Evolutionary conservation across 2,329 filamentous ascomycete species (phyloP), one percentile per base, ranked within the genome.

Genomic region (Fusarium hostae): DNA sequence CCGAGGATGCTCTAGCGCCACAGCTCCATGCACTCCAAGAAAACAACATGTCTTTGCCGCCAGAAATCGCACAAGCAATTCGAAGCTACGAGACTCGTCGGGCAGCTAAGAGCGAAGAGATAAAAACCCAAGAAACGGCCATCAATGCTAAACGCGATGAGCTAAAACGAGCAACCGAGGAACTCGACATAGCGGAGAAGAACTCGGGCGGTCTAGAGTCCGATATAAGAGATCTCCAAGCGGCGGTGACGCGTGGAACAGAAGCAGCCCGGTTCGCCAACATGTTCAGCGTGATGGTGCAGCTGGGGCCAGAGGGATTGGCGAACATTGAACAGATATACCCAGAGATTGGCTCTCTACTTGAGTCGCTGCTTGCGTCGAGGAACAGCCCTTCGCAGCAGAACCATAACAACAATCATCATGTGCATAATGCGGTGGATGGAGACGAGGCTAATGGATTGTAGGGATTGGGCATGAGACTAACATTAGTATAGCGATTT

Each of bases 261-360:
- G 75, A 77, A 60, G 75, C 75, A 51, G 63, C 71, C 28, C 61
- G 75, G 37, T 63, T 76, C 50, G 72, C 75, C 47, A 66, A 70
- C 60, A 76, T 77, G 74, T 76, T 77, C 54, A 66, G 75, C 60
- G 67, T 75, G 7, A 69, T 77, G 64, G 75, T 77, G 51, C 75
- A 75, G 55, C 39, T 77, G 32, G 75, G 75, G 9, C 75, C 75
- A 6, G 72, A 72, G 45, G 75, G 75, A 18, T 44, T 77, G 41
- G 74, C 72, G 34, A 75, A 65, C 48, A 75, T 77, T 59, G 75
- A 77, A 70, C 68, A 73, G 40, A 76, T 77, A 75, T 77, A 77
- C 73, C 75, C 75, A 30, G 75, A 77, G 72, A 77, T 77, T 60
- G 75, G 74, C 37, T 75, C 75, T 24, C 55, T 77, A 48, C 65